Evolutionary conservation across 1,139 yeast species (phyloP).

Genomic region (Torulaspora pretoriensis): DNA sequence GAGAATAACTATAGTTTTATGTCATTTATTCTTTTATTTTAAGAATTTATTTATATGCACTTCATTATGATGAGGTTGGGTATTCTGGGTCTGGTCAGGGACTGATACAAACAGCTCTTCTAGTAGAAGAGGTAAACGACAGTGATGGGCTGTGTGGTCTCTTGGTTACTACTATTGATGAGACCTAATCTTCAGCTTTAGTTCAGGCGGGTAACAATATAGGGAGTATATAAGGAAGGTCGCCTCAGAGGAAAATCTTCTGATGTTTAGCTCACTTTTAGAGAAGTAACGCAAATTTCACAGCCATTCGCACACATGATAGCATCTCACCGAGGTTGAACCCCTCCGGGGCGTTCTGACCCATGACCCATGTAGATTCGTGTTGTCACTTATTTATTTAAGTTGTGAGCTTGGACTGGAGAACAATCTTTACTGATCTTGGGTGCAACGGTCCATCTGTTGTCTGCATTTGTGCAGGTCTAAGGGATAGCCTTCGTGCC

Average conservation of each 20-base stretch:
- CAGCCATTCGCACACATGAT: conserved; percentile 60
- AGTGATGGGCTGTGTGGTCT: no score
- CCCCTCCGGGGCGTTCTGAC: conserved; percentile 65
- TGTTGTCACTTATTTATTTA: conserved; percentile 42
- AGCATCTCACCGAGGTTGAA: conserved; percentile 76
- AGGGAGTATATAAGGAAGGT: conserved; percentile 10
- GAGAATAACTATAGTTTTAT: no score
- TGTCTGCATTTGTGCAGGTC: conserved; percentile 43
- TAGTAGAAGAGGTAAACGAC: no score
- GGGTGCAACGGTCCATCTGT: conserved; percentile 76
- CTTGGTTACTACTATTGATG: not conserved
- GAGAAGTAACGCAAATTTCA: conserved; percentile 56
- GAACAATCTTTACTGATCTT: conserved; percentile 57
- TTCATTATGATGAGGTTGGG: no score
- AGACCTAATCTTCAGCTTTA: not conserved
- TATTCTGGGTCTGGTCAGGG: no score
- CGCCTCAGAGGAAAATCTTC: no score
- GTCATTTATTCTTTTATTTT: no score
- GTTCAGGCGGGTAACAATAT: conserved; percentile 9
- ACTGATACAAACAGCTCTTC: no score
- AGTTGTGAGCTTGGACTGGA: conserved; percentile 53
- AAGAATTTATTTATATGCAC: no score
- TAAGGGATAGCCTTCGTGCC: conserved; percentile 80
- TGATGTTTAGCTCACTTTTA: no score
- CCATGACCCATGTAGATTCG: conserved; percentile 69